Percentiles rank a stretch among this genome's conserved stretches.
Conservation (phyloP, 352 stramenopile species). For the Phytophthora idaei region DNA sequence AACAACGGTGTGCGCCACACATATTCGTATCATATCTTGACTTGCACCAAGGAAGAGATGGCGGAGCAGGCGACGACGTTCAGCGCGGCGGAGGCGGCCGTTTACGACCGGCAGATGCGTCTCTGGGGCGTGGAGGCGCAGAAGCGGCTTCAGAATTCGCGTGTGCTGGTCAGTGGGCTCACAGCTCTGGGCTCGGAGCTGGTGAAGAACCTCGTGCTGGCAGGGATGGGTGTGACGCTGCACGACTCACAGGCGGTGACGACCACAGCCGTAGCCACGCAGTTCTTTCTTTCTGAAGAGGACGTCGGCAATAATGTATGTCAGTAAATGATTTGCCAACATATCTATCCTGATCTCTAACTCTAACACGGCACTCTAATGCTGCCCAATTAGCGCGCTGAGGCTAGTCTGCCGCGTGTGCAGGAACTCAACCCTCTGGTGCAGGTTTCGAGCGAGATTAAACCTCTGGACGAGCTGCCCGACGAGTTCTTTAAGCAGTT, state of each 20-base stretch:
- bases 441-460: slow-evolving; percentile 82
- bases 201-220: slow-evolving; percentile 97
- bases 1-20: neutral
- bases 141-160: slow-evolving; percentile 88
- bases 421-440: slow-evolving; percentile 96
- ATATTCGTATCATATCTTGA: neutral
- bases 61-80: slow-evolving; percentile 40
- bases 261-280: slow-evolving; percentile 52
- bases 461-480: slow-evolving; percentile 41
- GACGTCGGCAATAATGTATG: slow-evolving; percentile 82
- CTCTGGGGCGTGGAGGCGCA: slow-evolving; percentile 98
- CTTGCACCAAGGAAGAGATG: slow-evolving; percentile 2
- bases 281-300: slow-evolving; percentile 85
- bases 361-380: neutral
- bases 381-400: slow-evolving; percentile 52
- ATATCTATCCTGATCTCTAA: neutral
- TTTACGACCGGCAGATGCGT: slow-evolving; percentile 99
- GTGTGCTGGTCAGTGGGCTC: slow-evolving; percentile 90
- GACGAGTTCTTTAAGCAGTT: slow-evolving; percentile 90
- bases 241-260: slow-evolving; percentile 82
- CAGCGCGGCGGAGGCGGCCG: slow-evolving; percentile 88
- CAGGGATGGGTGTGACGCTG: slow-evolving; percentile 93
- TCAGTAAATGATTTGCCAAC: slow-evolving; percentile 1
- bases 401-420: slow-evolving; percentile 80
- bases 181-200: slow-evolving; percentile 90